Evolutionary conservation across 805 yeast species (phyloP).

Genomic region (Hanseniaspora vineae): DNA sequence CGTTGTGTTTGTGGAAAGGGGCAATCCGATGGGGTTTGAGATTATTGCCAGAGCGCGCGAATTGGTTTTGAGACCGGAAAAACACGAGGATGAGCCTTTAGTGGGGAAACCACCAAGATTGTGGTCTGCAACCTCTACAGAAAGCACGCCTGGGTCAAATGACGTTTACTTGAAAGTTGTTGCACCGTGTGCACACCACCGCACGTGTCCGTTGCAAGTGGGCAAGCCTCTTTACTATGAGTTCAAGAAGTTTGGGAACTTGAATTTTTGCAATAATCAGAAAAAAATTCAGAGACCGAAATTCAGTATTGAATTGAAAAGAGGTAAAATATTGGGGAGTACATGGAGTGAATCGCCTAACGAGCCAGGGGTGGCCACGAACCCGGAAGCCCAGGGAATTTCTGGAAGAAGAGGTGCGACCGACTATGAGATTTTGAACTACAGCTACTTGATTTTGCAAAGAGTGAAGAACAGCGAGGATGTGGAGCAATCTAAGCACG

Average conservation of each 20-base stretch:
- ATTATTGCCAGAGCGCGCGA: conserved; percentile 83
- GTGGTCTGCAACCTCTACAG: not conserved
- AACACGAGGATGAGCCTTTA: conserved; percentile 49
- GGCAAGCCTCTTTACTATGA: conserved; percentile 57
- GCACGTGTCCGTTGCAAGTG: conserved; percentile 72
- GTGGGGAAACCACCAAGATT: conserved; percentile 9
- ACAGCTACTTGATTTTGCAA: conserved; percentile 60
- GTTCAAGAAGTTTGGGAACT: conserved; percentile 40
- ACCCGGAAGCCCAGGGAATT: too few species aligned
- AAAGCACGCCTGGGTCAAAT: conserved; percentile 5
- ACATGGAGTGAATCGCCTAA: conserved; percentile 50
- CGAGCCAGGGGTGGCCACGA: conserved; percentile 32
- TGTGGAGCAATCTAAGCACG: conserved; percentile 11
- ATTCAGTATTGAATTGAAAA: conserved; percentile 70
- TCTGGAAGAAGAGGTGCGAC: conserved; percentile 69
- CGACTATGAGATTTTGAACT: conserved; percentile 58
- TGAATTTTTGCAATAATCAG: conserved; percentile 65
- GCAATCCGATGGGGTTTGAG: conserved; percentile 84
- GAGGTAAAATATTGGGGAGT: conserved; percentile 63
- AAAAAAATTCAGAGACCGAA: conserved; percentile 66
- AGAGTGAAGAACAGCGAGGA: conserved; percentile 35
- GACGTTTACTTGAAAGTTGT: conserved; percentile 49
- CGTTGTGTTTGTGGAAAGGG: conserved; percentile 71
- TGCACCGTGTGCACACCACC: conserved; percentile 89
- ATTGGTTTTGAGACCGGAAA: conserved; percentile 76